phyloP scores from a whole-genome alignment of 768 basidiomycete genomes.

The Boletus sp. region DNA sequence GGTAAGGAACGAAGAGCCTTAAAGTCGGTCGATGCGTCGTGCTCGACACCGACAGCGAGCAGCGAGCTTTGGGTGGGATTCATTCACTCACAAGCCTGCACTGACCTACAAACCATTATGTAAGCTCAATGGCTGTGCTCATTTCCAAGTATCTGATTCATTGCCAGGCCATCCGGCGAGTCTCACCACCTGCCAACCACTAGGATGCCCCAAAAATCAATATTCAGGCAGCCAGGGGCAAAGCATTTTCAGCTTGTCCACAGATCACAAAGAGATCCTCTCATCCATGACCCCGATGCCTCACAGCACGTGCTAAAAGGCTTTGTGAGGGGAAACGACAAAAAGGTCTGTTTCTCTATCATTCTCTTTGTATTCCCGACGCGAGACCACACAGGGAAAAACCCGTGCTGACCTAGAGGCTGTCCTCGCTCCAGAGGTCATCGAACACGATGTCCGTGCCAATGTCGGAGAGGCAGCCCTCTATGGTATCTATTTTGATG shows the following conservation, averaged over 20 bases:
- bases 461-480: constrained; percentile 84
- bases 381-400: constrained; percentile 56
- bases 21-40: constrained; percentile 11
- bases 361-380: not conserved
- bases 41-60: constrained; percentile 20
- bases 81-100: constrained; percentile 22
- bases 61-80: constrained; percentile 21
- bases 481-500: constrained; percentile 93
- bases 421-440: constrained; percentile 45
- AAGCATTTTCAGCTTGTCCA: constrained; percentile 97
- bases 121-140: constrained; percentile 19
- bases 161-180: no score
- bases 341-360: constrained; percentile 47
- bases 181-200: no score
- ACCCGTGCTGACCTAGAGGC: constrained; percentile 77
- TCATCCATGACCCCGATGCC: constrained; percentile 90
- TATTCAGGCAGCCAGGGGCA: constrained; percentile 86
- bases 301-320: constrained; percentile 86
- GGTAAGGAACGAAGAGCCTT: constrained; percentile 1
- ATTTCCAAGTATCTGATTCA: not conserved
- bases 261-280: constrained; percentile 91
- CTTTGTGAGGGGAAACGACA: constrained; percentile 67
- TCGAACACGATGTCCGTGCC: constrained; percentile 43
- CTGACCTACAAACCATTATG: constrained; percentile 30
- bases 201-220: constrained; percentile 68